phyloP scores from a whole-genome alignment of 208 protist species.

The Trypanosomatidae sp. region DNA sequence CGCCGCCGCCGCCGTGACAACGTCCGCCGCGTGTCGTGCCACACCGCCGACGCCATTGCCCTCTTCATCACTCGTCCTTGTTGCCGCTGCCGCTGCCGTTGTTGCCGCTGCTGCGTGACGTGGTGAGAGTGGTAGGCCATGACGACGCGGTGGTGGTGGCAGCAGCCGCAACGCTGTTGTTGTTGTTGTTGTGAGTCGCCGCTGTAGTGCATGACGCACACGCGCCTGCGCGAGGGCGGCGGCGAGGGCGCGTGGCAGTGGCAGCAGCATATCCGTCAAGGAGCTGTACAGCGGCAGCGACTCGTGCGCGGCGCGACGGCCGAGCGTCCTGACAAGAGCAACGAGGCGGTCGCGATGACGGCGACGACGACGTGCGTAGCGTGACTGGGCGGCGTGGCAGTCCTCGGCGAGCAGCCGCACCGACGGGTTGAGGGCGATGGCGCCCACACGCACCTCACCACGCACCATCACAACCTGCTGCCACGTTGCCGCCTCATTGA shows the following conservation, averaged over 20 bases:
- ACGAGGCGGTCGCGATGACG: slow-evolving; percentile 11
- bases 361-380: slow-evolving; percentile 10
- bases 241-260: slow-evolving; percentile 42
- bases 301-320: slow-evolving; percentile 11
- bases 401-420: slow-evolving; percentile 61
- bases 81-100: background rate
- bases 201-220: slow-evolving; percentile 11
- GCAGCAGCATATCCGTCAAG: slow-evolving; percentile 53
- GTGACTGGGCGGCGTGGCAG: slow-evolving; percentile 20
- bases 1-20: background rate
- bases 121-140: no score
- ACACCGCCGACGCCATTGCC: background rate
- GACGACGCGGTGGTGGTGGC: no score
- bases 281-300: slow-evolving; percentile 19
- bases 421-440: slow-evolving; percentile 61
- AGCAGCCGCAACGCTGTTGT: no score
- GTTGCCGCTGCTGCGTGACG: background rate
- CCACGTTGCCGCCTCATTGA: no score
- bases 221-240: slow-evolving; percentile 11
- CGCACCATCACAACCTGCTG: slow-evolving; percentile 23
- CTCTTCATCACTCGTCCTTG: background rate
- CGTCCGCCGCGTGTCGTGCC: no score
- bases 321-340: slow-evolving; percentile 20
- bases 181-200: slow-evolving; percentile 5
- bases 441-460: slow-evolving; percentile 40